Evolutionary conservation across 805 yeast genomes (phyloP).

Genomic region (Hanseniaspora thailandica): DNA sequence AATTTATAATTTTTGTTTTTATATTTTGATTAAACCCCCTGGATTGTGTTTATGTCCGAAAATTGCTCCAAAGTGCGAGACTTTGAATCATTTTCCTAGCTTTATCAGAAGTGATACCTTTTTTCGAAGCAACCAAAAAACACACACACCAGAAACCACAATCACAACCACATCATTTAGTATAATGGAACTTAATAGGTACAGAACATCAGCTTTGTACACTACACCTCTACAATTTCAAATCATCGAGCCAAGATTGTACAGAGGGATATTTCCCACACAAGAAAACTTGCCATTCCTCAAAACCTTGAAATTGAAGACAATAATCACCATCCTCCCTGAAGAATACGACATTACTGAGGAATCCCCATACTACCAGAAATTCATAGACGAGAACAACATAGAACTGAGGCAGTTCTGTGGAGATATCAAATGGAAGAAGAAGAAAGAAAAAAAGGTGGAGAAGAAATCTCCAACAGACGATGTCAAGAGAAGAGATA

Average conservation of each 20-base stretch:
- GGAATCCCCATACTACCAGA: constrained; percentile 36
- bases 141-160: not conserved
- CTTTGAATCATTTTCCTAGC: no score
- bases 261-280: constrained; percentile 81
- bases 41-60: not conserved
- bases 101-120: no score
- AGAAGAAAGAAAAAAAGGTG: constrained; percentile 16
- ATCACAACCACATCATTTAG: not conserved
- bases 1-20: not conserved
- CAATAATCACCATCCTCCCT: constrained; percentile 72
- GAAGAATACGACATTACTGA: constrained; percentile 47
- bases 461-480: not conserved
- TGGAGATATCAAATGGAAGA: constrained; percentile 37
- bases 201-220: constrained; percentile 3
- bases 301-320: constrained; percentile 49
- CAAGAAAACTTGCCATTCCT: constrained; percentile 60
- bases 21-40: no score
- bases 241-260: constrained; percentile 54
- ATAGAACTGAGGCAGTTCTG: constrained; percentile 60
- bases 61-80: no score
- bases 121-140: no score
- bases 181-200: not conserved
- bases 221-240: constrained; percentile 76
- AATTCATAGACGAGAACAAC: constrained; percentile 42
- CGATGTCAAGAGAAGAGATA: constrained; percentile 63